phyloP scores from a whole-genome alignment of 2,329 filamentous ascomycete species.

The Claviceps sp. region DNA sequence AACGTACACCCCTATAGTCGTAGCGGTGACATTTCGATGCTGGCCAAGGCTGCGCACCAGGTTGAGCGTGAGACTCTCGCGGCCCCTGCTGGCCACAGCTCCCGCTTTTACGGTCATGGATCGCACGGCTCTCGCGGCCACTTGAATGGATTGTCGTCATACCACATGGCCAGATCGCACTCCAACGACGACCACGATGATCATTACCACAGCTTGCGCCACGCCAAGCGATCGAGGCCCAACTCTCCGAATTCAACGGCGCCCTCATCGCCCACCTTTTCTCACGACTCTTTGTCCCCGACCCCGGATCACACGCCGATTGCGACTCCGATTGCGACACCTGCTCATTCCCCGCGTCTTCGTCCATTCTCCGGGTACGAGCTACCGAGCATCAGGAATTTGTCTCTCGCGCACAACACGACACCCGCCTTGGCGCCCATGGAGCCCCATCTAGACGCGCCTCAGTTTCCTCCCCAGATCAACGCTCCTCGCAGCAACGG shows the following conservation, averaged over 20 bases:
- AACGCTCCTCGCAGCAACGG: constrained; percentile 43
- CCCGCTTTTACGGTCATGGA: constrained; percentile 37
- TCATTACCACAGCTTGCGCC: constrained; percentile 58
- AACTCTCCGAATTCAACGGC: constrained; percentile 93
- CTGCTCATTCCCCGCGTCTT: constrained; percentile 85
- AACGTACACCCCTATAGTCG: constrained; percentile 36
- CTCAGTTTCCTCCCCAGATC: constrained; percentile 32
- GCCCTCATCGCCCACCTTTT: constrained; percentile 91
- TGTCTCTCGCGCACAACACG: constrained; percentile 38
- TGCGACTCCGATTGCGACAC: constrained; percentile 47
- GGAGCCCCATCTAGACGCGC: constrained; percentile 39
- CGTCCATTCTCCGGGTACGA: constrained; percentile 67
- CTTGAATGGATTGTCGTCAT: constrained; percentile 67
- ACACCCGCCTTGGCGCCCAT: constrained; percentile 45
- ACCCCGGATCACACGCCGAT: constrained; percentile 98
- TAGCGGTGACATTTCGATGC: constrained; percentile 42
- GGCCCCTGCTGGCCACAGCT: constrained; percentile 26
- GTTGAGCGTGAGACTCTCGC: constrained; percentile 44
- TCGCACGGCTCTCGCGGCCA: constrained; percentile 42
- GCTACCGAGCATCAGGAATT: constrained; percentile 67
- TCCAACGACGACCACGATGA: constrained; percentile 67
- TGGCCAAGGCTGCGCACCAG: constrained; percentile 48
- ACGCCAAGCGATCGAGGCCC: constrained; percentile 78
- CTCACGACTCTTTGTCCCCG: constrained; percentile 86
- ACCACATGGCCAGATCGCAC: constrained; percentile 86